Percentiles rank a stretch among this genome's conserved stretches.
Evolutionary conservation across 2,329 filamentous ascomycete species (phyloP).

Genomic region (Aureobasidium sp.): DNA sequence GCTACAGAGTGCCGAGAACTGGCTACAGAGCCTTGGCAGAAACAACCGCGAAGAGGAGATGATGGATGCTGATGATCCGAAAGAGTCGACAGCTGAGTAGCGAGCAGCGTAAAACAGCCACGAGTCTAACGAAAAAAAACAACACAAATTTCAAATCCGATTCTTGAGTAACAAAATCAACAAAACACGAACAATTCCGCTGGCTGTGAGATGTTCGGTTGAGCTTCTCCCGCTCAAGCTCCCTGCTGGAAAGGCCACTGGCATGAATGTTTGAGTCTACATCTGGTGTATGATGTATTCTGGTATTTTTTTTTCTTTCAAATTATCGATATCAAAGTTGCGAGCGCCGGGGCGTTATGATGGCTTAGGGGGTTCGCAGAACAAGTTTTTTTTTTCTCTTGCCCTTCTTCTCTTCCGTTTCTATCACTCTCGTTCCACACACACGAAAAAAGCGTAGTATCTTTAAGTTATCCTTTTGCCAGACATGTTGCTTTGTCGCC

Average conservation of each 20-base stretch:
- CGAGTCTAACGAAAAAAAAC: background rate
- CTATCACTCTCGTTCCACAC: background rate
- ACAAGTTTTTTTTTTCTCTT: background rate
- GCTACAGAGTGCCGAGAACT: constrained; percentile 80
- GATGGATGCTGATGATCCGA: constrained; percentile 15
- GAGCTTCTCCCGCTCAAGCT: no score
- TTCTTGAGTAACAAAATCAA: background rate
- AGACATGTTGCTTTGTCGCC: background rate
- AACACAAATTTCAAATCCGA: background rate
- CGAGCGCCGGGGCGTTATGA: background rate
- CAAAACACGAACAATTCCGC: background rate
- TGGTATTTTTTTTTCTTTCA: no score
- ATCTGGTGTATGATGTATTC: background rate
- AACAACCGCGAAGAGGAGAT: constrained; percentile 13
- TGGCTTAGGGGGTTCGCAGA: background rate
- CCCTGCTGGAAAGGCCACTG: background rate
- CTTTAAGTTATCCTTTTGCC: background rate
- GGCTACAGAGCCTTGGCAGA: constrained; percentile 56
- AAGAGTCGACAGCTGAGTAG: background rate
- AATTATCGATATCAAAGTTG: background rate
- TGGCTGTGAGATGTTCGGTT: background rate
- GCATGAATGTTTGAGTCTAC: background rate
- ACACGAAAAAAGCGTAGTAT: background rate
- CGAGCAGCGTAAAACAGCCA: background rate
- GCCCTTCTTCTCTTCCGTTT: background rate